A percentile compares a stretch with the other conserved stretches of the same genome.
These are phyloP conservation scores for Epithele typhae DNA, from an alignment of 768 basidiomycete genomes.

Conservation along the genomic window DNA sequence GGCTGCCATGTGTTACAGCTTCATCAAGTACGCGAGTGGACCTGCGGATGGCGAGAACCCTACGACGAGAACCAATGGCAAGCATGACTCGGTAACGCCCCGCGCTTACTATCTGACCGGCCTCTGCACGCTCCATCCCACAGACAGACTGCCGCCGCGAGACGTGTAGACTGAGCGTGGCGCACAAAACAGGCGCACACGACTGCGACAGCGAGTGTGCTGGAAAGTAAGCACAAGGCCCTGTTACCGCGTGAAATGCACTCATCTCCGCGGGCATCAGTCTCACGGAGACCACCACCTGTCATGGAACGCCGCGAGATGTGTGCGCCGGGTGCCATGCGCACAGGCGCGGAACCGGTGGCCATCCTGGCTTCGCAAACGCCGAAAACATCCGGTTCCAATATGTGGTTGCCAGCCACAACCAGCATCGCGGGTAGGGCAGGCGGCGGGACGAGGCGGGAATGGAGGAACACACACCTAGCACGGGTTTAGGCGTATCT, in stretches of 20 bases:
- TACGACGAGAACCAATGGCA: too few relatives aligned
- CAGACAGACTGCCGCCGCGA: constrained; percentile 8
- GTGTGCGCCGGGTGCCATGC: neutral
- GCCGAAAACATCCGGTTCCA: too few relatives aligned
- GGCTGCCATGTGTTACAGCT: constrained; percentile 5
- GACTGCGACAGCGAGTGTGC: constrained; percentile 8
- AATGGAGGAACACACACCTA: too few relatives aligned
- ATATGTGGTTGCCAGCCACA: too few relatives aligned
- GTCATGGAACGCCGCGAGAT: constrained; percentile 5
- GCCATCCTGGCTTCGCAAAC: neutral
- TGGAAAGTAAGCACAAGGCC: neutral
- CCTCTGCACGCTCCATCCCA: too few relatives aligned
- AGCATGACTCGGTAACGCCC: too few relatives aligned
- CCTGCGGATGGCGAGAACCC: constrained; percentile 8
- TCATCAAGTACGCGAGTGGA: constrained; percentile 10
- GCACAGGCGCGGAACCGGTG: neutral
- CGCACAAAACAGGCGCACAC: constrained; percentile 1
- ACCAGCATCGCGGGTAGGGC: too few relatives aligned
- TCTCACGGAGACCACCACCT: constrained; percentile 9
- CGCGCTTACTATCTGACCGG: too few relatives aligned
- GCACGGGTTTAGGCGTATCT: too few relatives aligned
- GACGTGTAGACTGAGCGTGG: constrained; percentile 8
- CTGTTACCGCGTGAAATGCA: too few relatives aligned
- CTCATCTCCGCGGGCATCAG: neutral
- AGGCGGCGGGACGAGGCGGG: too few relatives aligned